A percentile compares a stretch with the other conserved stretches of the same genome.
phyloP scores from a whole-genome alignment of 345 rosid genomes.

The Hibiscus mutabilis region DNA sequence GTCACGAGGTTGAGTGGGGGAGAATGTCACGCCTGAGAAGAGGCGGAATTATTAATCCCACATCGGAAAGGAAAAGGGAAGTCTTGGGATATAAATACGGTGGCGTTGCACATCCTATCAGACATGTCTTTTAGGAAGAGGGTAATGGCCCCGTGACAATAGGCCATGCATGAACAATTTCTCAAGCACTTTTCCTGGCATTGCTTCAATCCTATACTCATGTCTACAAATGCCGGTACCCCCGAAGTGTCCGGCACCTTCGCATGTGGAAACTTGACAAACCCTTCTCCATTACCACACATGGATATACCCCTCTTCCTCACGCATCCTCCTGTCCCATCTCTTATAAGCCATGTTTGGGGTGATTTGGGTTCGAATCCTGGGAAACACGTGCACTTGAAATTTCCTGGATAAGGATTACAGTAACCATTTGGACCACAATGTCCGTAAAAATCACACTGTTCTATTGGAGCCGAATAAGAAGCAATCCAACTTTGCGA shows the following conservation, averaged over 20 bases:
- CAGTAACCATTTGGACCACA: background rate
- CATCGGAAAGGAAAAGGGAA: too few species aligned
- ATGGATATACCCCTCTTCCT: background rate
- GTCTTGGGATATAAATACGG: too few species aligned
- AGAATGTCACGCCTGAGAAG: too few species aligned
- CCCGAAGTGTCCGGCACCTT: background rate
- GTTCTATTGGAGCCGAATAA: background rate
- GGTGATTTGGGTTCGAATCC: background rate
- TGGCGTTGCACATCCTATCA: too few species aligned
- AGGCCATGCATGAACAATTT: background rate
- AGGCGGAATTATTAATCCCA: too few species aligned
- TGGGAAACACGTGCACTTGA: background rate
- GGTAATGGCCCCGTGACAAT: too few species aligned
- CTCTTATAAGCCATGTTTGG: background rate
- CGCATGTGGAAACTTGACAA: background rate
- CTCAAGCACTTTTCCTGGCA: background rate
- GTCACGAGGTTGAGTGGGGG: too few species aligned
- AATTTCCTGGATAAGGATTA: background rate
- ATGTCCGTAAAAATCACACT: background rate
- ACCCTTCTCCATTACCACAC: background rate
- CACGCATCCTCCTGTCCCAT: background rate
- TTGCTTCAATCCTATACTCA: background rate
- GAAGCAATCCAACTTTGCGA: background rate
- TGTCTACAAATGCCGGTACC: background rate
- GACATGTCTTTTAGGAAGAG: too few species aligned